Percentiles rank a stretch among this genome's conserved stretches.
Conservation (phyloP, 1,139 yeast genomes). For the Debaryomyces robertsiae region DNA sequence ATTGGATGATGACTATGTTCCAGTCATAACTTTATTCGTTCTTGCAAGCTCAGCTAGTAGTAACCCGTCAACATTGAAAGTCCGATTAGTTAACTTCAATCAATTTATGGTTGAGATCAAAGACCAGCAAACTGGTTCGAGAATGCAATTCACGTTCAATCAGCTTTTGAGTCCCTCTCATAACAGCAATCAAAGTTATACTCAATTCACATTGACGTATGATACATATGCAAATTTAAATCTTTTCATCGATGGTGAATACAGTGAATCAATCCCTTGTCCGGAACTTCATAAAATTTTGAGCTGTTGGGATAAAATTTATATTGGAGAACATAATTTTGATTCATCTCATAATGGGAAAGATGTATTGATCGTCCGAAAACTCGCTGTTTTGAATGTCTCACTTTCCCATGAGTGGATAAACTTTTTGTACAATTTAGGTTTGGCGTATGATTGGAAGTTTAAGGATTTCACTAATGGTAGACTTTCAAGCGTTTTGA, state of each 20-base stretch:
- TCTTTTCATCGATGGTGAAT: constrained; percentile 45
- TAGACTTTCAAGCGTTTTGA: constrained; percentile 31
- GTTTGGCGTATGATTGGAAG: constrained; percentile 44
- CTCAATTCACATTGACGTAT: constrained; percentile 41
- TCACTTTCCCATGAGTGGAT: constrained; percentile 42
- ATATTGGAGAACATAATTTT: constrained; percentile 29
- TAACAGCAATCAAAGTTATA: constrained; percentile 28
- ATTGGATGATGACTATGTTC: constrained; percentile 5
- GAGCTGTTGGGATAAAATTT: constrained; percentile 41
- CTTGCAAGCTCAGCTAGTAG: constrained; percentile 30
- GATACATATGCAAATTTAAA: constrained; percentile 41
- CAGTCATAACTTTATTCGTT: constrained; percentile 25
- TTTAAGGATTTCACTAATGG: constrained; percentile 36
- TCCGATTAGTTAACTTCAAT: constrained; percentile 32
- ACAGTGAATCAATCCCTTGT: constrained; percentile 49
- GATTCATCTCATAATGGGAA: constrained; percentile 8
- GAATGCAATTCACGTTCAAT: constrained; percentile 39
- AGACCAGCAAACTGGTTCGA: constrained; percentile 27
- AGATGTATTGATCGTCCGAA: constrained; percentile 37
- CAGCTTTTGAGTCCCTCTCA: constrained; percentile 25
- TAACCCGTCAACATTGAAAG: constrained; percentile 27
- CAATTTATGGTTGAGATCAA: constrained; percentile 38
- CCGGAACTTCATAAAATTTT: constrained; percentile 34
- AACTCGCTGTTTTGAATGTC: constrained; percentile 33
- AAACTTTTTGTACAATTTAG: constrained; percentile 37